A percentile compares a stretch with the other conserved stretches of the same genome.
Evolutionary conservation across 257 asterid genomes (phyloP).

Genomic region (Salvia rosmarinus): DNA sequence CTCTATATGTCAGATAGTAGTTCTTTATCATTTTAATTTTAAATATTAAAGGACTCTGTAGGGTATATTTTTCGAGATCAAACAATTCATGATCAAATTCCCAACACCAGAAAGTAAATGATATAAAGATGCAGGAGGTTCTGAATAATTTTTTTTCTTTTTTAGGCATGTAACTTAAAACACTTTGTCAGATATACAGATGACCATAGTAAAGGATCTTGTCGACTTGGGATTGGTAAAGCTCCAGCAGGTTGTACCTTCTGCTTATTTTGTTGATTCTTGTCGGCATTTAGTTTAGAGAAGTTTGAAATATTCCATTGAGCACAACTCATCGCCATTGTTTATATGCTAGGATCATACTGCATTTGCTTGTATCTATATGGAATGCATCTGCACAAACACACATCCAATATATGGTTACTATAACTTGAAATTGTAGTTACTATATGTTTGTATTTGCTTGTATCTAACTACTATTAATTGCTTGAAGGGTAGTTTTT

Average conservation of each 20-base stretch:
- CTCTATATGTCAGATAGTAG: slow-evolving; percentile 3
- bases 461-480: no score
- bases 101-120: slow-evolving; percentile 19
- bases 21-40: background rate
- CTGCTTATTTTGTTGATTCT: slow-evolving; percentile 11
- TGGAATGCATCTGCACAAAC: no score
- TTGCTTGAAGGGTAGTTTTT: no score
- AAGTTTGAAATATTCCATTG: no score
- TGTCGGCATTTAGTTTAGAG: slow-evolving; percentile 15
- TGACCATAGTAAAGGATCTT: slow-evolving; percentile 77
- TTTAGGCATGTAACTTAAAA: slow-evolving; percentile 84
- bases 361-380: no score
- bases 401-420: no score
- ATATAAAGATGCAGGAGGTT: slow-evolving; percentile 27
- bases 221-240: slow-evolving; percentile 90
- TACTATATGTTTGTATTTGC: no score
- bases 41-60: background rate
- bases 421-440: no score
- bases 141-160: slow-evolving; percentile 39
- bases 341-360: no score
- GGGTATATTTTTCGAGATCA: background rate
- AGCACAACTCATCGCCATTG: no score
- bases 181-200: slow-evolving; percentile 75
- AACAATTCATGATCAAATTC: slow-evolving; percentile 15
- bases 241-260: slow-evolving; percentile 83